Base-by-base conservation (phyloP, 202 grass and related monocot species). In the Panicum hallii region DNA sequence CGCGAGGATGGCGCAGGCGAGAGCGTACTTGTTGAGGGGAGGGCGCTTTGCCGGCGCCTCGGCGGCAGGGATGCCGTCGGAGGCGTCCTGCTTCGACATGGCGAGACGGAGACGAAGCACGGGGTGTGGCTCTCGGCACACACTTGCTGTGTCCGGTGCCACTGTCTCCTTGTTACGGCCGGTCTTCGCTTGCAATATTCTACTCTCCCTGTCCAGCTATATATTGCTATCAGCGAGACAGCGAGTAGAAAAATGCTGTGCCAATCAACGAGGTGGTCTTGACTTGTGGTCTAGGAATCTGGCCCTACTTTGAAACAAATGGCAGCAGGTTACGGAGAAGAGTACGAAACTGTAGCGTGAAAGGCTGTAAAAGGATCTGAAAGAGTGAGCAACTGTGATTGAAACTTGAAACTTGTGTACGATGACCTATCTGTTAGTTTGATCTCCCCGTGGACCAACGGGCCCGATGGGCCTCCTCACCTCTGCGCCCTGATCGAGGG, bases 11-110 rank as follows among this genome's bases (percentile, higher is more conserved):
- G 93, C 89, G 76, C 95, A 98, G 73, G 82, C 87, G 34, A 95
- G 53, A 67, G 90, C 95, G 82, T 95, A 98, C 50, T 90, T 93
- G 91, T 98, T 98, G 45, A 77, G 81, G 0, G 78, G 84, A n/a
- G 87, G 80, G 7, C 84, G 86, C 80, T 93, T 91, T 41, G 87
- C 78, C 84, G 84, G 78, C 79, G 75, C 83, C 87, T 81, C 86
- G 60, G 74, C 85, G 65, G 60, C 79, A 5, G 88, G 90, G 70
- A 84, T 71, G 54, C 60, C 85, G 41, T 41, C 40, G 58, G 47
- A 19, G 65, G 34, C 56, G 34, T 77, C 78, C 48, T 48, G 63
- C n/a, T 77, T 81, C 12, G 78, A 62, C 78, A 88, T 88, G 82
- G 82, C 60, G 63, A 34, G 19, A 70, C 16, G 55, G 64, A 43